phyloP scores from a whole-genome alignment of 2,329 filamentous ascomycete species.

The Aspergillus glaucus region DNA sequence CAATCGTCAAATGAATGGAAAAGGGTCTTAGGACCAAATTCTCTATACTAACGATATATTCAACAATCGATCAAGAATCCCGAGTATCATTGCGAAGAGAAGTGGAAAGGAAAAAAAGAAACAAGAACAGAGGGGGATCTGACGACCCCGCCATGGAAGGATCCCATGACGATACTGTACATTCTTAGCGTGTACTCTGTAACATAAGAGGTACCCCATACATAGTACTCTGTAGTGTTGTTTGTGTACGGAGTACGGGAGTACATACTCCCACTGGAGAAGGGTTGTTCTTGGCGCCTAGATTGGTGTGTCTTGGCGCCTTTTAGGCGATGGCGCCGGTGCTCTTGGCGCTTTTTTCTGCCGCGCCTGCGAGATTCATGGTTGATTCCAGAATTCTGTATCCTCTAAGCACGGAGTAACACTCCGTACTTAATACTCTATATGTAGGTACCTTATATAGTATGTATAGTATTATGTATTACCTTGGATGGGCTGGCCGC shows the following conservation, averaged over 20 bases:
- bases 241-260: background rate
- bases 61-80: background rate
- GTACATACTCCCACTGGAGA: too few relatives aligned
- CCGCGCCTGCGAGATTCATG: background rate
- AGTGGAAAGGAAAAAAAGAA: background rate
- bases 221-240: background rate
- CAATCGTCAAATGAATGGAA: background rate
- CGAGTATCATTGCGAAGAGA: background rate
- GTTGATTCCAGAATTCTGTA: background rate
- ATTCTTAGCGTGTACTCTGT: too few relatives aligned
- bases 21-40: too few relatives aligned
- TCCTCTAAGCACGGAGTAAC: background rate
- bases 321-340: background rate
- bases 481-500: too few relatives aligned
- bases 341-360: background rate
- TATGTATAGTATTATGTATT: too few relatives aligned
- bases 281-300: background rate
- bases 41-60: background rate
- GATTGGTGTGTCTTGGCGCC: background rate
- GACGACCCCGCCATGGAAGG: background rate
- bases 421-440: background rate
- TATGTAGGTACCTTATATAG: background rate
- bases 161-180: background rate
- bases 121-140: constrained; percentile 6
- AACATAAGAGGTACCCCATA: too few relatives aligned